Percentiles rank a stretch among this genome's conserved stretches.
phyloP scores from a whole-genome alignment of 164 flowering plant species.

The Euptelea pleiosperma region DNA sequence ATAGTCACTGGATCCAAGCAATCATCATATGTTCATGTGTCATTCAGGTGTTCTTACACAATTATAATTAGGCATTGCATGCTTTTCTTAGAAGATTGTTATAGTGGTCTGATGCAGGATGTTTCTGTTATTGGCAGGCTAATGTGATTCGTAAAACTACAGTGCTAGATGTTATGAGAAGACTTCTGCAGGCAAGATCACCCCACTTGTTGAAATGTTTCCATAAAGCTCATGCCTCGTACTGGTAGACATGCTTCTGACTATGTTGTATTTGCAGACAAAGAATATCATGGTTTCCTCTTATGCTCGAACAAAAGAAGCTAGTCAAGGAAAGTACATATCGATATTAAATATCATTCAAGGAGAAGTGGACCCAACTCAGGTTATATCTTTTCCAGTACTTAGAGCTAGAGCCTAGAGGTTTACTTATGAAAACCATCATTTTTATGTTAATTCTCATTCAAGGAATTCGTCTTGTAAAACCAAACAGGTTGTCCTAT shows the following conservation, averaged over 20 bases:
- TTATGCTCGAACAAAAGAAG: constrained; percentile 94
- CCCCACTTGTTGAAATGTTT: not conserved
- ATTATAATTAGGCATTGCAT: not conserved
- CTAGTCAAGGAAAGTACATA: constrained; percentile 97
- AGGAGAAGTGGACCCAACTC: constrained; percentile 99
- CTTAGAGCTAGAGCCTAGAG: not conserved
- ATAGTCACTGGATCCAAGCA: not conserved
- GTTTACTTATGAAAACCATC: not conserved
- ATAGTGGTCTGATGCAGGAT: constrained; percentile 8
- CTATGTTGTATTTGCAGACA: constrained; percentile 58
- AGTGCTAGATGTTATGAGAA: constrained; percentile 98
- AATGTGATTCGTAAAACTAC: constrained; percentile 97
- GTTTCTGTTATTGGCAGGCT: constrained; percentile 60
- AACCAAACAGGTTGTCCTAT: too few species aligned
- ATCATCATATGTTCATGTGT: not conserved
- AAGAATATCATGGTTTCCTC: constrained; percentile 99
- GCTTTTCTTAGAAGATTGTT: constrained; percentile 3
- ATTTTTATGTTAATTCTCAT: not conserved
- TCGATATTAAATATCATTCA: constrained; percentile 97
- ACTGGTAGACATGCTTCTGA: constrained; percentile 23
- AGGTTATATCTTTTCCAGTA: constrained; percentile 50
- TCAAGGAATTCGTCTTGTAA: not conserved
- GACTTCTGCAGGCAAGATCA: constrained; percentile 88
- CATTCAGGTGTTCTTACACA: not conserved
- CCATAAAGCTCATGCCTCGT: not conserved